phyloP scores from a whole-genome alignment of 176 grass and related monocot genomes.

The Ensete ventricosum region DNA sequence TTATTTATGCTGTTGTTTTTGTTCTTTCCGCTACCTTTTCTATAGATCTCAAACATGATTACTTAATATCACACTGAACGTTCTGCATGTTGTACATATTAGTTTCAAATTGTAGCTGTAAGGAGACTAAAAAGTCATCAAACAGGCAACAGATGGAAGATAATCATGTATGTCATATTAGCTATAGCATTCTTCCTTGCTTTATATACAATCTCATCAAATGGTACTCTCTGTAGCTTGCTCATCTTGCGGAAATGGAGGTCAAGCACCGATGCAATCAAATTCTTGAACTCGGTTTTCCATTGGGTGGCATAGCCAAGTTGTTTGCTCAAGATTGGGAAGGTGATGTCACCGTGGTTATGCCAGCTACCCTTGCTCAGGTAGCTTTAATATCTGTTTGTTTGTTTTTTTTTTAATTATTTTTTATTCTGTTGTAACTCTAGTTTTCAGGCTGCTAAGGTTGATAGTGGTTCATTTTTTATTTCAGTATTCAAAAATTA shows the following conservation, averaged over 20 bases:
- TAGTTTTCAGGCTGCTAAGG: background rate
- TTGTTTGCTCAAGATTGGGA: slow-evolving; percentile 97
- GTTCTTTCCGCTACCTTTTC: background rate
- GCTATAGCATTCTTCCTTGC: background rate
- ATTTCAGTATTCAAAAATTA: slow-evolving; percentile 83
- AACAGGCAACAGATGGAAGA: background rate
- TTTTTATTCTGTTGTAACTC: slow-evolving; percentile 7
- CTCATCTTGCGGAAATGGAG: slow-evolving; percentile 82
- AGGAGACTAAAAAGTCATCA: too few relatives aligned
- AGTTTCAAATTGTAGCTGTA: too few relatives aligned
- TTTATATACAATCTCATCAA: background rate
- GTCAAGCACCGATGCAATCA: slow-evolving; percentile 94
- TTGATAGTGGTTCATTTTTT: slow-evolving; percentile 22
- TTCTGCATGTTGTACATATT: too few relatives aligned
- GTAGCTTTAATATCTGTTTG: slow-evolving; percentile 19
- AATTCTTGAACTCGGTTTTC: slow-evolving; percentile 83
- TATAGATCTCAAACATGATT: background rate
- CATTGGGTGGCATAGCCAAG: slow-evolving; percentile 69
- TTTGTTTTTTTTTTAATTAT: background rate
- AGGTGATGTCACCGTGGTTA: slow-evolving; percentile 86
- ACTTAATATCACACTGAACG: background rate
- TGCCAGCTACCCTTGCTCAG: slow-evolving; percentile 89
- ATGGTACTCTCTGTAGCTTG: slow-evolving; percentile 44
- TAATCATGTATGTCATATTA: background rate
- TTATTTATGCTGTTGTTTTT: background rate